These are phyloP conservation scores for Pulveroboletus ravenelii DNA, from an alignment of 768 basidiomycete species.

Conservation along the genomic window DNA sequence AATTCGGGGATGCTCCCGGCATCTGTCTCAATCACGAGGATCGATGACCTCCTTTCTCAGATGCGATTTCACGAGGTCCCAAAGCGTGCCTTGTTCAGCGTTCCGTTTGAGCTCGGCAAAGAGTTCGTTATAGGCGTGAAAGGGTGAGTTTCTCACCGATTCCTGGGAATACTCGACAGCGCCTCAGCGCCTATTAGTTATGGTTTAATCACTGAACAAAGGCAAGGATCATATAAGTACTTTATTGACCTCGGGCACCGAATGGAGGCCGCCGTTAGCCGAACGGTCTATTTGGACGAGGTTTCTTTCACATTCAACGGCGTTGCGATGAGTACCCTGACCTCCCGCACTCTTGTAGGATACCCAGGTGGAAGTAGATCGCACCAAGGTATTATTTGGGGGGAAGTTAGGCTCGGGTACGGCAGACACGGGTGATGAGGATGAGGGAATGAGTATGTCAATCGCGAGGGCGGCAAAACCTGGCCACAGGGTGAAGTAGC, in stretches of 20 bases:
- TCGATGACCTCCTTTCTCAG: slow-evolving; percentile 72
- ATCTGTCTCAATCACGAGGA: slow-evolving; percentile 70
- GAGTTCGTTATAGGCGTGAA: slow-evolving; percentile 76
- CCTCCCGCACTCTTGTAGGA: slow-evolving; percentile 15
- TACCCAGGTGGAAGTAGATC: slow-evolving; percentile 27
- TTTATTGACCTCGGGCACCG: slow-evolving; percentile 75
- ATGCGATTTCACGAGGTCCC: slow-evolving; percentile 80
- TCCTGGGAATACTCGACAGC: background rate
- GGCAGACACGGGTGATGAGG: slow-evolving; percentile 26
- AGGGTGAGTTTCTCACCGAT: slow-evolving; percentile 46
- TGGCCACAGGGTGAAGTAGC: slow-evolving; percentile 44
- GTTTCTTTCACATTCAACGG: slow-evolving; percentile 24
- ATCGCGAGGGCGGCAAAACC: slow-evolving; percentile 42
- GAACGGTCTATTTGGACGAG: slow-evolving; percentile 75
- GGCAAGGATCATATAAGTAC: slow-evolving; percentile 75
- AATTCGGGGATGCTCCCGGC: slow-evolving; percentile 56
- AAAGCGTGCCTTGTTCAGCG: slow-evolving; percentile 77
- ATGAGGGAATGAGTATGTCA: slow-evolving; percentile 37
- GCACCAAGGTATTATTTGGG: slow-evolving; percentile 25
- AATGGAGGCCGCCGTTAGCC: slow-evolving; percentile 69
- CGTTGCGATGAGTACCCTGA: background rate
- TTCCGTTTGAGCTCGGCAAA: slow-evolving; percentile 75
- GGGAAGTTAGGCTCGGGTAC: slow-evolving; percentile 36
- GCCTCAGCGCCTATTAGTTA: slow-evolving; percentile 50
- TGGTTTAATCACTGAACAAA: slow-evolving; percentile 83